Conservation (phyloP, 306 rosid genomes). For the Cucurbita ficifolia region DNA sequence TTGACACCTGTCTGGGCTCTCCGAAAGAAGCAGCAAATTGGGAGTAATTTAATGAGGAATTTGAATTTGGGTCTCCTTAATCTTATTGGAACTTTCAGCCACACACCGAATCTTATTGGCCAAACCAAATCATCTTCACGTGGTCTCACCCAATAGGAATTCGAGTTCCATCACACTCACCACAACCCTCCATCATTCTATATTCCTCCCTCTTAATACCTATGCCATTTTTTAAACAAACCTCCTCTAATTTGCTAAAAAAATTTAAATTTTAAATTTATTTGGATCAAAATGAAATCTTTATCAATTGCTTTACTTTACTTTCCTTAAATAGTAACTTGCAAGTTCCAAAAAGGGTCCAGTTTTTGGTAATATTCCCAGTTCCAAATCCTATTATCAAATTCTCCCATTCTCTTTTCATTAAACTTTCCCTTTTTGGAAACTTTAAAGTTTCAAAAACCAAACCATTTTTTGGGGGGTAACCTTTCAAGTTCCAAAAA, state of each 20-base stretch:
- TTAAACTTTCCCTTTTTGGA: not conserved
- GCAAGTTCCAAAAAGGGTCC: not conserved
- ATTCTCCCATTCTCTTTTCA: not conserved
- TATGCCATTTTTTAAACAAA: no score
- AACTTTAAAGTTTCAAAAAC: constrained; percentile 1
- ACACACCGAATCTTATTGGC: constrained; percentile 2
- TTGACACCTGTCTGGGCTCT: constrained; percentile 7
- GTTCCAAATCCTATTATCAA: not conserved
- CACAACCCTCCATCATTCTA: not conserved
- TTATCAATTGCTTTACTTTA: no score
- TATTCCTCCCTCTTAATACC: not conserved
- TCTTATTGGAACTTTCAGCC: not conserved
- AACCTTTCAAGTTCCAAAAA: not conserved
- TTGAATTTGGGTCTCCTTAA: constrained; percentile 3
- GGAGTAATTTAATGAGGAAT: not conserved
- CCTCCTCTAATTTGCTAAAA: no score
- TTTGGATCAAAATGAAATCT: no score
- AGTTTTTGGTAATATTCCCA: not conserved
- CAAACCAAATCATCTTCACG: not conserved
- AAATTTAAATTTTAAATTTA: no score
- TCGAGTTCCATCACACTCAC: not conserved
- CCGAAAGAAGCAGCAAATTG: not conserved
- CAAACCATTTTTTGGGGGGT: not conserved
- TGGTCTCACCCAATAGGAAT: not conserved
- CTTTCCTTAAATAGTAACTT: not conserved